phyloP scores from a whole-genome alignment of 2,329 filamentous ascomycete species.

The Didymella arachidicola region DNA sequence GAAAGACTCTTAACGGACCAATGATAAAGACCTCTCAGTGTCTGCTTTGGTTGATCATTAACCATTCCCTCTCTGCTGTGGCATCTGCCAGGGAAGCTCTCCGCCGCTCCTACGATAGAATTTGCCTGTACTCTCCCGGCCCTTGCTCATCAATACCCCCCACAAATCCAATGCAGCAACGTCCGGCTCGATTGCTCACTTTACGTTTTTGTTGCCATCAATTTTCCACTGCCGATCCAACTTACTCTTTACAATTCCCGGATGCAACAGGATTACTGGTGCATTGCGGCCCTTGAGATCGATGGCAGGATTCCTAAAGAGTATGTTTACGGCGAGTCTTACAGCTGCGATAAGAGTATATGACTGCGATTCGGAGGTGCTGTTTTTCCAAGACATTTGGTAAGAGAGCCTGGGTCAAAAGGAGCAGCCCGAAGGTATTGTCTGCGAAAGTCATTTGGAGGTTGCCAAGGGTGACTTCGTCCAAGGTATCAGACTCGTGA shows the following conservation, averaged over 20 bases:
- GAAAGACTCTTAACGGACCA: not conserved
- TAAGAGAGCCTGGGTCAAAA: not conserved
- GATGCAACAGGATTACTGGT: slow-evolving; percentile 54
- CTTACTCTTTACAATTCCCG: slow-evolving; percentile 53
- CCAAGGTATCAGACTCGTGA: not conserved
- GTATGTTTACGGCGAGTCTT: slow-evolving; percentile 56
- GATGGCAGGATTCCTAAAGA: slow-evolving; percentile 55
- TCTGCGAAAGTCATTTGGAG: not conserved
- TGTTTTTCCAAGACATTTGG: not conserved
- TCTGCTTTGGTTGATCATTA: not conserved
- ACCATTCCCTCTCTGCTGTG: not conserved
- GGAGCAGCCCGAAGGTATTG: not conserved
- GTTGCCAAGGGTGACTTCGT: not conserved
- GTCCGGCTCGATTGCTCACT: slow-evolving; percentile 55
- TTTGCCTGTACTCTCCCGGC: slow-evolving; percentile 52
- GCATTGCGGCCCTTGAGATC: slow-evolving; percentile 53
- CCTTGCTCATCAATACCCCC: slow-evolving; percentile 52
- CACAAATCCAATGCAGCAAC: slow-evolving; percentile 57
- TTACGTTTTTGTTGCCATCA: slow-evolving; percentile 25
- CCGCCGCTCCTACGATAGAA: slow-evolving; percentile 57
- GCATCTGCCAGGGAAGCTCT: slow-evolving; percentile 53
- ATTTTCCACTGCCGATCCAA: slow-evolving; percentile 36
- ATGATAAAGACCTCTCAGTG: not conserved
- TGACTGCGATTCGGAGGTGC: not conserved
- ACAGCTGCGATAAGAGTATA: slow-evolving; percentile 38